A percentile compares a stretch with the other conserved stretches of the same genome.
These are phyloP conservation scores for Talaromyces liani DNA, from an alignment of 495 filamentous ascomycete species.

Conservation along the genomic window DNA sequence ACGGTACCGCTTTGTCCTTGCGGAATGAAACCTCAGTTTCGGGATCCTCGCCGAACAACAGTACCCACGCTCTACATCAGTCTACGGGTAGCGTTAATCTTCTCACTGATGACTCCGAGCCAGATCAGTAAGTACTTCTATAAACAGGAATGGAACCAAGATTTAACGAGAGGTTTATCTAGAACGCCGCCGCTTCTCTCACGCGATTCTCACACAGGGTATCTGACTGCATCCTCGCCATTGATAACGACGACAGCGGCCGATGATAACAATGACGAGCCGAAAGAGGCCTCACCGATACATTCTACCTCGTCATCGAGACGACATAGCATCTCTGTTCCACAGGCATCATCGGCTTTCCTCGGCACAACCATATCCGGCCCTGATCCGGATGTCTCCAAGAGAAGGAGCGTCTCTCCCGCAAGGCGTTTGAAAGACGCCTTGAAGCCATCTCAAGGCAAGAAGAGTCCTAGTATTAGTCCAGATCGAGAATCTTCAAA, in stretches of 20 bases:
- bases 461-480: conserved; percentile 33
- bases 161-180: conserved; percentile 15
- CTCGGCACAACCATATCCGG: conserved; percentile 22
- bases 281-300: not conserved
- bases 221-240: conserved; percentile 77
- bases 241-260: conserved; percentile 55
- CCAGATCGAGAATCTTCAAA: conserved; percentile 34
- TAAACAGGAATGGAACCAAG: not conserved
- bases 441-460: conserved; percentile 28
- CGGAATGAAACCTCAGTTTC: conserved; percentile 1
- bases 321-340: conserved; percentile 3
- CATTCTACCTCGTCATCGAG: not conserved
- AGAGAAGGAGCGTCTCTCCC: conserved; percentile 34
- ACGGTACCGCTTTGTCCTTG: conserved; percentile 13
- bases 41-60: conserved; percentile 25
- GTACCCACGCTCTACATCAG: conserved; percentile 16
- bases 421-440: conserved; percentile 40
- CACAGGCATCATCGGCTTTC: conserved; percentile 2
- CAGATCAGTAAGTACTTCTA: conserved; percentile 53
- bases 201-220: conserved; percentile 70
- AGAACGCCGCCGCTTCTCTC: conserved; percentile 59
- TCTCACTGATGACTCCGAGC: conserved; percentile 63
- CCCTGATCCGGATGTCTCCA: conserved; percentile 24
- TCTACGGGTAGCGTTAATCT: conserved; percentile 47
- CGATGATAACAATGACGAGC: conserved; percentile 20